Evolutionary conservation across 192 early-diverging fungal species (phyloP).

Genomic region (Funneliformis geosporum): DNA sequence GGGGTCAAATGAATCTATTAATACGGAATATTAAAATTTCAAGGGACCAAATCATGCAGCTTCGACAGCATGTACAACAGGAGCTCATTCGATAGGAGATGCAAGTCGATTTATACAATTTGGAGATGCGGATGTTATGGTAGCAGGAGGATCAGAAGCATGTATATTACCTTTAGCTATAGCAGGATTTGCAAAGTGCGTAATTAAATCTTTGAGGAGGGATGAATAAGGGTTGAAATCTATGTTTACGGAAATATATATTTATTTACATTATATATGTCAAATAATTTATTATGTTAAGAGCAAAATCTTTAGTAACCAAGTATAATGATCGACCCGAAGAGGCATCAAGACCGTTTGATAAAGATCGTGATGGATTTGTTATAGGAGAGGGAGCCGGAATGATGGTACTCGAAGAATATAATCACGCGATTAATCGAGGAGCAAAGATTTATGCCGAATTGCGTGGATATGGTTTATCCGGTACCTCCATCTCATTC

Average conservation of each 20-base stretch:
- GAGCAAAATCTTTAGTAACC: slow-evolving; percentile 80
- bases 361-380: slow-evolving; percentile 82
- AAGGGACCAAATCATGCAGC: slow-evolving; percentile 92
- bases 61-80: slow-evolving; percentile 94
- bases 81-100: slow-evolving; percentile 93
- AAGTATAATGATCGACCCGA: slow-evolving; percentile 78
- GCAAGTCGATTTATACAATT: slow-evolving; percentile 90
- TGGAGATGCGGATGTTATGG: slow-evolving; percentile 94
- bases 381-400: slow-evolving; percentile 94
- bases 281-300: slow-evolving; percentile 21
- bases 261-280: neutral
- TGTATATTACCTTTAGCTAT: slow-evolving; percentile 82
- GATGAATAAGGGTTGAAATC: too few species aligned
- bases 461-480: slow-evolving; percentile 85
- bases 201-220: neutral
- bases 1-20: neutral
- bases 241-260: too few species aligned
- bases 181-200: slow-evolving; percentile 84
- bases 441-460: slow-evolving; percentile 92
- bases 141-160: slow-evolving; percentile 90
- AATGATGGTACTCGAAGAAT: slow-evolving; percentile 86
- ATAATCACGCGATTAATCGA: slow-evolving; percentile 79
- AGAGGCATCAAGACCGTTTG: slow-evolving; percentile 90
- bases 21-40: neutral
- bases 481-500: slow-evolving; percentile 44